Evolutionary conservation across 805 yeast genomes (phyloP).

Genomic region (Starmerella davenportii): DNA sequence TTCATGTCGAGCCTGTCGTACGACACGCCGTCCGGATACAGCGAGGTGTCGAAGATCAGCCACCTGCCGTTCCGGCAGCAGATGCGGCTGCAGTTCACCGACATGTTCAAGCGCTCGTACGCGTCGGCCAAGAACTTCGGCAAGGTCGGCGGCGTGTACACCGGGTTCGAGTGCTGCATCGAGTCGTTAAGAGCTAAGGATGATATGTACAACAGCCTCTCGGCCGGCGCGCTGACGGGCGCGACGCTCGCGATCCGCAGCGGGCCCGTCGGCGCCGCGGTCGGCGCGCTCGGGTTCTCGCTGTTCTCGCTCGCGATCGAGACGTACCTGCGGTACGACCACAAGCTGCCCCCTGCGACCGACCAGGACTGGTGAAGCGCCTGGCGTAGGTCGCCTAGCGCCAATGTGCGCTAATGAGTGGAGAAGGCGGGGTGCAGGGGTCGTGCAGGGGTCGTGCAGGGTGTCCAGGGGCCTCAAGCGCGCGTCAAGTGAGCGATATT

Average conservation of each 20-base stretch:
- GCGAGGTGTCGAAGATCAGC: slow-evolving; percentile 39
- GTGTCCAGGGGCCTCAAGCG: no score
- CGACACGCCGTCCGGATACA: slow-evolving; percentile 52
- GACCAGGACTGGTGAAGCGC: slow-evolving; percentile 46
- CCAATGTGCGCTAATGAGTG: no score
- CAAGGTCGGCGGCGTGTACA: slow-evolving; percentile 71
- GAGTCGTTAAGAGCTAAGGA: slow-evolving; percentile 77
- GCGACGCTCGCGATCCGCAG: slow-evolving; percentile 84
- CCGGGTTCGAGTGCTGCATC: slow-evolving; percentile 82
- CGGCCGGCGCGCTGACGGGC: slow-evolving; percentile 93
- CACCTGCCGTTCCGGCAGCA: slow-evolving; percentile 86
- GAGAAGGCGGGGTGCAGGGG: no score
- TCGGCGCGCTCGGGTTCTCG: slow-evolving; percentile 97
- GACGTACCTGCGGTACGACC: slow-evolving; percentile 66
- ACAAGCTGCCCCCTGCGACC: slow-evolving; percentile 63
- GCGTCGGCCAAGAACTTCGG: slow-evolving; percentile 88
- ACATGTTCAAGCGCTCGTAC: slow-evolving; percentile 81
- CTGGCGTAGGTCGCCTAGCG: neutral
- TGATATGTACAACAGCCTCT: slow-evolving; percentile 78
- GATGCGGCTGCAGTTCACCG: slow-evolving; percentile 73
- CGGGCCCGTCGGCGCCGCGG: slow-evolving; percentile 79
- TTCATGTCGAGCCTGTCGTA: slow-evolving; percentile 71
- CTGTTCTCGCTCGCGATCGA: slow-evolving; percentile 64
- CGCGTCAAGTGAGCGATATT: no score
- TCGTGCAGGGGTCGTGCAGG: no score